Conservation (phyloP, 2,329 filamentous ascomycete species). For the Fusarium pseudonygamai region DNA sequence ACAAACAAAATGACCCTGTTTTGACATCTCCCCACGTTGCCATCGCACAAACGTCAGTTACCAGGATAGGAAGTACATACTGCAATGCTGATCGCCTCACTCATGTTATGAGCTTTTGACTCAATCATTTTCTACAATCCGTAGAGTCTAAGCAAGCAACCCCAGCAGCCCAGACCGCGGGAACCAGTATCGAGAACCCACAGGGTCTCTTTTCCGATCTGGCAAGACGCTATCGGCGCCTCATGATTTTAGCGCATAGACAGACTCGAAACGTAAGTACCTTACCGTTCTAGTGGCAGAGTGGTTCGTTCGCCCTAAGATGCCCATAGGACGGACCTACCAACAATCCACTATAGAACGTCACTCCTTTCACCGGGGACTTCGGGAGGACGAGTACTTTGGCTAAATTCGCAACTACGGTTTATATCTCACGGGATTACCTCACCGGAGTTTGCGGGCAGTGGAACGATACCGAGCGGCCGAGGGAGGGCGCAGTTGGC, state of each 20-base stretch:
- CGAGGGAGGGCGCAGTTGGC: slow-evolving; percentile 7
- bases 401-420: neutral
- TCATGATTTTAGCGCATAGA: slow-evolving; percentile 33
- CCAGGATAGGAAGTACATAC: neutral
- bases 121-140: neutral
- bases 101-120: neutral
- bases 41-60: neutral
- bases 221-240: slow-evolving; percentile 25
- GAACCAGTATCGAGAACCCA: slow-evolving; percentile 2
- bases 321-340: neutral
- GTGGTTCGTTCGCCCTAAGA: slow-evolving; percentile 10
- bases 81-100: slow-evolving; percentile 2
- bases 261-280: slow-evolving; percentile 21
- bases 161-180: neutral
- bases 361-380: neutral
- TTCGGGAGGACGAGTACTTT: neutral
- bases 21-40: slow-evolving; percentile 1
- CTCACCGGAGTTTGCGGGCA: slow-evolving; percentile 22
- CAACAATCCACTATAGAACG: neutral
- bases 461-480: slow-evolving; percentile 17
- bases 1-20: neutral
- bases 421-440: neutral
- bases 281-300: slow-evolving; percentile 11
- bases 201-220: slow-evolving; percentile 15
- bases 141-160: neutral